A percentile compares a stretch with the other conserved stretches of the same genome.
Conservation (phyloP, 345 rosid genomes). For the Eutrema yunnanense region DNA sequence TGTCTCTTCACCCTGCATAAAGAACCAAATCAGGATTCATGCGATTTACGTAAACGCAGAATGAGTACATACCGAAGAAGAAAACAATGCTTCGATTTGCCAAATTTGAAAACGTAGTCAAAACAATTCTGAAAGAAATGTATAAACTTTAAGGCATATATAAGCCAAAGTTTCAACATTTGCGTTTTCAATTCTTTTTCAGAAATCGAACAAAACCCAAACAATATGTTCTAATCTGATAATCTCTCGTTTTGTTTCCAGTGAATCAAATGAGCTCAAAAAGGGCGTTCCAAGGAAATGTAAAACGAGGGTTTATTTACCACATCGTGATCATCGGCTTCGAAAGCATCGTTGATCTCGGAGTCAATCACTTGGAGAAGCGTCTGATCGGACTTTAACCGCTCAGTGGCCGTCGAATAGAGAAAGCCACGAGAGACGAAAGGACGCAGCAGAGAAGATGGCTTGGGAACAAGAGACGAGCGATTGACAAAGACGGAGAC, state of each 20-base stretch:
- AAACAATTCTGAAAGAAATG: not conserved
- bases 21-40: too few relatives aligned
- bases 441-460: constrained; percentile 15
- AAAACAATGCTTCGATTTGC: not conserved
- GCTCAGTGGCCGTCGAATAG: constrained; percentile 37
- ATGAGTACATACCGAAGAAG: too few relatives aligned
- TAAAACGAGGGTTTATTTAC: not conserved
- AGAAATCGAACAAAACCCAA: not conserved
- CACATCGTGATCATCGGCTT: constrained; percentile 46
- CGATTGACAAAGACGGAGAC: constrained; percentile 33
- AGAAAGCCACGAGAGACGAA: constrained; percentile 16
- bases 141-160: too few relatives aligned
- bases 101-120: not conserved
- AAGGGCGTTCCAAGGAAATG: not conserved
- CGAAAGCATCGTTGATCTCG: constrained; percentile 52
- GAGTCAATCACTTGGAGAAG: constrained; percentile 56
- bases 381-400: constrained; percentile 42
- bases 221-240: not conserved
- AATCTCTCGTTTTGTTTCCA: not conserved
- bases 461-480: constrained; percentile 11
- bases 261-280: not conserved
- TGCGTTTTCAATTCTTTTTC: not conserved
- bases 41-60: too few relatives aligned
- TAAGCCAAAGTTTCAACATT: not conserved
- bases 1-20: constrained; percentile 42